Evolutionary conservation across 192 early-diverging fungal genomes (phyloP).

Genomic region (Rhizophagus clarus): DNA sequence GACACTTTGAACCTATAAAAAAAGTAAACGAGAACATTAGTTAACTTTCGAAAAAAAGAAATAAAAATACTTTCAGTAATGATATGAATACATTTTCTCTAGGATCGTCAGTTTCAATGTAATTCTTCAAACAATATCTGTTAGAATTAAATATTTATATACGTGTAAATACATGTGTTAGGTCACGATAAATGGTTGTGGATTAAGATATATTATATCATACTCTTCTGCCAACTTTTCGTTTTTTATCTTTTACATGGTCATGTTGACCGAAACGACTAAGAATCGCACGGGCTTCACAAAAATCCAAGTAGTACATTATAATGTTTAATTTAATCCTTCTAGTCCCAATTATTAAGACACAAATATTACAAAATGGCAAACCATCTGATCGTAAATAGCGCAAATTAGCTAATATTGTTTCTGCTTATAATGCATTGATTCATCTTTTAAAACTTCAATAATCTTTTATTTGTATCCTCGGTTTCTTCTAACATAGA

Average conservation of each 20-base stretch:
- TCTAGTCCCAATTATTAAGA: neutral
- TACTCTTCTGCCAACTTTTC: constrained; percentile 70
- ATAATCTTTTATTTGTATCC: constrained; percentile 47
- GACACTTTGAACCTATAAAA: too few relatives aligned
- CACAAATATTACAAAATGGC: neutral
- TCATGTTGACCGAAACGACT: constrained; percentile 83
- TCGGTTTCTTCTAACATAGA: constrained; percentile 20
- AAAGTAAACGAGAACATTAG: too few relatives aligned
- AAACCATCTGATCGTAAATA: constrained; percentile 73
- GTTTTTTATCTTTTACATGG: constrained; percentile 80
- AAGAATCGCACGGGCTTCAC: constrained; percentile 80
- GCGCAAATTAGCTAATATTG: constrained; percentile 70
- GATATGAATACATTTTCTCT: constrained; percentile 63
- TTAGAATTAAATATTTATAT: too few relatives aligned
- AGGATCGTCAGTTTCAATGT: constrained; percentile 47
- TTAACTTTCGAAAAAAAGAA: too few relatives aligned
- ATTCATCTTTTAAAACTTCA: constrained; percentile 71
- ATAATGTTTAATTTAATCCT: neutral
- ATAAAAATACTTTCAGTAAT: constrained; percentile 65
- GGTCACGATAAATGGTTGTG: neutral
- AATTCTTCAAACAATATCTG: constrained; percentile 68
- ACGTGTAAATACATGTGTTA: constrained; percentile 33
- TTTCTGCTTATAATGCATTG: constrained; percentile 73
- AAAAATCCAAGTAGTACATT: constrained; percentile 54
- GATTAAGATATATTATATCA: neutral